These are phyloP conservation scores for Megacollybia marginata DNA, from an alignment of 768 basidiomycete species.

Conservation along the genomic window DNA sequence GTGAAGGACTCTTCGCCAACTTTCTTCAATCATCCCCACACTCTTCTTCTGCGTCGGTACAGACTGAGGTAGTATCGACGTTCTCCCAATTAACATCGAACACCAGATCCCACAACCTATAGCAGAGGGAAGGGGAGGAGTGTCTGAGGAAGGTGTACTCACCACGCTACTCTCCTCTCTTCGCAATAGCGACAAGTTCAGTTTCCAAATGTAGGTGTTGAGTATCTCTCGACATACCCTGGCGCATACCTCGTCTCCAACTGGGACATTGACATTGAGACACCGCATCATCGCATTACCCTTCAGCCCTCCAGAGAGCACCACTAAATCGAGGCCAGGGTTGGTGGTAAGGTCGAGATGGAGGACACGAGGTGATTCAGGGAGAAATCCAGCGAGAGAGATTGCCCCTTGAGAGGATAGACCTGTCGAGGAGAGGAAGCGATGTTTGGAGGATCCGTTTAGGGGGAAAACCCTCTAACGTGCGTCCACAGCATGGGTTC, in stretches of 20 bases:
- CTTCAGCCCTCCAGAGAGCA: conserved; percentile 79
- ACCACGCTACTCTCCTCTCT: conserved; percentile 16
- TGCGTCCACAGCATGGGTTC: conserved; percentile 89
- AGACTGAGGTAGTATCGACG: neutral
- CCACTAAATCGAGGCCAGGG: conserved; percentile 42
- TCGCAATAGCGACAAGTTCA: conserved; percentile 27
- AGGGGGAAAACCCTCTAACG: conserved; percentile 53
- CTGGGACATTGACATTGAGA: conserved; percentile 88
- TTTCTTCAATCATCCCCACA: conserved; percentile 80
- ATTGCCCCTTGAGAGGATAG: too few species aligned
- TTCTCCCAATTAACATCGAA: neutral
- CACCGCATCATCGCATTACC: conserved; percentile 84
- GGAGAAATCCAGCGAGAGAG: conserved; percentile 92
- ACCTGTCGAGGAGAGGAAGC: conserved; percentile 93
- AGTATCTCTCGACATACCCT: conserved; percentile 86
- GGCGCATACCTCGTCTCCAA: conserved; percentile 38
- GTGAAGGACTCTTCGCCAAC: conserved; percentile 63
- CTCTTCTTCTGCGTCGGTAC: too few species aligned
- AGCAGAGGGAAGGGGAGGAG: neutral
- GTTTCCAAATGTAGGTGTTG: conserved; percentile 84
- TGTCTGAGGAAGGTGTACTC: conserved; percentile 1
- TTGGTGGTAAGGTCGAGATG: conserved; percentile 91
- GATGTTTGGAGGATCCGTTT: conserved; percentile 83
- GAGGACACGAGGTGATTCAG: conserved; percentile 78
- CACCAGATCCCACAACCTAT: neutral